Percentiles rank a stretch among this genome's conserved stretches.
Conservation (phyloP, 176 grass and related monocot species). For the Neostapfia colusana region DNA sequence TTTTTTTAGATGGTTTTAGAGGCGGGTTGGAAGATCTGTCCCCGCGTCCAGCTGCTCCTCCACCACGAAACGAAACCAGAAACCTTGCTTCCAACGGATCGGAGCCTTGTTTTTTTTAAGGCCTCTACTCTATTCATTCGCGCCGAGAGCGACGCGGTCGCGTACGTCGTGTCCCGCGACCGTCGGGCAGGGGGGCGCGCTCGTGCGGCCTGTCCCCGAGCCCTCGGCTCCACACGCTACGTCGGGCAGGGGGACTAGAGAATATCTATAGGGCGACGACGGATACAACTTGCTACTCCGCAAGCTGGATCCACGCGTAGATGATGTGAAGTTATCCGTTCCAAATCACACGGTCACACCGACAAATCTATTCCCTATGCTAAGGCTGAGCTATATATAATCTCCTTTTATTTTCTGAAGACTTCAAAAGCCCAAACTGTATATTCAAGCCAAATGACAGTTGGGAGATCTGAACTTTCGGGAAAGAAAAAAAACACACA, state of each 20-base stretch:
- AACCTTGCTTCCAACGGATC: neutral
- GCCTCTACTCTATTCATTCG: neutral
- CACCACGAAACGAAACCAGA: neutral
- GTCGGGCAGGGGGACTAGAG: constrained; percentile 11
- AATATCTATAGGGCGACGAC: neutral
- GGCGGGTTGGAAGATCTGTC: constrained; percentile 56
- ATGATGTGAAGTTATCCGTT: neutral
- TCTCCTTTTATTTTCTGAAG: constrained; percentile 21
- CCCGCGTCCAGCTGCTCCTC: constrained; percentile 37
- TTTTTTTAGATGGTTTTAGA: constrained; percentile 13
- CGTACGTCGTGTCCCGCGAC: constrained; percentile 76
- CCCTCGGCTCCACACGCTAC: constrained; percentile 19
- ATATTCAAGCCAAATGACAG: neutral
- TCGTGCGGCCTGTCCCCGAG: constrained; percentile 50
- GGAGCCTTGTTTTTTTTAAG: too few relatives aligned
- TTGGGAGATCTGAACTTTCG: neutral
- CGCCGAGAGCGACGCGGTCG: constrained; percentile 62
- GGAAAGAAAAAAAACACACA: too few relatives aligned
- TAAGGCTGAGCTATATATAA: neutral
- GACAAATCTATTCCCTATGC: constrained; percentile 33
- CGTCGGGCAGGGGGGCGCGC: constrained; percentile 42
- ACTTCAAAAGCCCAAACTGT: constrained; percentile 28
- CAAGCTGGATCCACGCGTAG: constrained; percentile 52
- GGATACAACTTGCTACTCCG: neutral
- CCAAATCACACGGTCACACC: constrained; percentile 3